These are phyloP conservation scores for Penicillium dipodomyicola DNA, from an alignment of 495 filamentous ascomycete species.

Conservation along the genomic window DNA sequence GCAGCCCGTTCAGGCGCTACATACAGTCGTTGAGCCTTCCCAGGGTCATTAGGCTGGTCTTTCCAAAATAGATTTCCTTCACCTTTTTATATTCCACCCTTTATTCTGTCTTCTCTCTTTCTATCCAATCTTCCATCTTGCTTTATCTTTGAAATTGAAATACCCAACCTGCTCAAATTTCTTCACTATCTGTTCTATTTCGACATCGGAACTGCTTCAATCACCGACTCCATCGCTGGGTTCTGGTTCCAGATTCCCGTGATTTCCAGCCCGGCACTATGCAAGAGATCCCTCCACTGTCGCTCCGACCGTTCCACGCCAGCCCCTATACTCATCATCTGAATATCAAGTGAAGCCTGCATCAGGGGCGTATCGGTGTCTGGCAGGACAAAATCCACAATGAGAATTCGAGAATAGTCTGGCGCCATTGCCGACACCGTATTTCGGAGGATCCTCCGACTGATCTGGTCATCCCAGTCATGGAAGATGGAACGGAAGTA, in stretches of 20 bases:
- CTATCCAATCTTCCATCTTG: neutral
- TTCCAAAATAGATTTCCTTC: neutral
- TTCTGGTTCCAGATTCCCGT: conserved; percentile 33
- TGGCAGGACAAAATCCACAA: conserved; percentile 41
- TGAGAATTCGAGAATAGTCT: conserved; percentile 37
- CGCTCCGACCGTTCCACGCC: conserved; percentile 40
- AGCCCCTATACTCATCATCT: conserved; percentile 46
- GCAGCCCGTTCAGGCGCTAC: conserved; percentile 12
- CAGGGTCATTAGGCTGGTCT: too few species aligned
- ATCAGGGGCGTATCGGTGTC: conserved; percentile 33
- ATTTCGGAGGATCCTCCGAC: conserved; percentile 36
- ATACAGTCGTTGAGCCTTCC: neutral
- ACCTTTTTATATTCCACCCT: neutral
- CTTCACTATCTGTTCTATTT: neutral
- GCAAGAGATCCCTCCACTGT: conserved; percentile 38
- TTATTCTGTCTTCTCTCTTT: neutral
- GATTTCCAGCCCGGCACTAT: conserved; percentile 35
- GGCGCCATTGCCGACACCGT: conserved; percentile 38
- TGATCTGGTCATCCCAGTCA: conserved; percentile 45
- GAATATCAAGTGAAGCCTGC: conserved; percentile 41
- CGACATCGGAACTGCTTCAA: conserved; percentile 29
- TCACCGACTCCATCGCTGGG: conserved; percentile 39
- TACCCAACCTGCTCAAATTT: neutral
- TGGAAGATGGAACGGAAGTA: conserved; percentile 48
- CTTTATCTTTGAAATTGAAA: neutral